Conservation (phyloP, 164 flowering plant species). For the Aristolochia contorta region DNA sequence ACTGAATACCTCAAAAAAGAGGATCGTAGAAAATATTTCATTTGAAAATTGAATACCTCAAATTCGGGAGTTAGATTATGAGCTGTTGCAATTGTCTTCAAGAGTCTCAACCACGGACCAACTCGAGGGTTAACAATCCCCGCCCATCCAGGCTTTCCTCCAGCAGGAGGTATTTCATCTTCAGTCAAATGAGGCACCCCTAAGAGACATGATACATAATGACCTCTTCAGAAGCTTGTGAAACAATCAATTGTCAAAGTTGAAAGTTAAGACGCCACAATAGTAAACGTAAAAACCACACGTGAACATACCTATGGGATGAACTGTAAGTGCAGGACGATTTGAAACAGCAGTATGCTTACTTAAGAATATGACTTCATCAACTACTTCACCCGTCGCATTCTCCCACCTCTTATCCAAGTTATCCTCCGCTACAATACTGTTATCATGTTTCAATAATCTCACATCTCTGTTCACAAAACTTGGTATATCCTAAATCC, state of each 20-base stretch:
- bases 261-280: neutral
- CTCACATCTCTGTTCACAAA: slow-evolving; percentile 48
- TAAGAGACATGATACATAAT: slow-evolving; percentile 10
- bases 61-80: slow-evolving; percentile 60
- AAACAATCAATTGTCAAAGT: neutral
- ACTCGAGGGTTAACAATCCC: slow-evolving; percentile 67
- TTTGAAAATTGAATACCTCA: slow-evolving; percentile 38
- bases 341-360: slow-evolving; percentile 75
- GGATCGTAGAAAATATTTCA: neutral
- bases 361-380: slow-evolving; percentile 74
- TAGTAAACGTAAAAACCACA: neutral
- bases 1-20: slow-evolving; percentile 57
- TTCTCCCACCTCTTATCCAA: slow-evolving; percentile 77
- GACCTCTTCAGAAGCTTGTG: neutral
- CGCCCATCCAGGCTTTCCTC: slow-evolving; percentile 83
- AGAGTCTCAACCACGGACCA: slow-evolving; percentile 60
- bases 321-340: slow-evolving; percentile 84
- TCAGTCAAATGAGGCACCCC: slow-evolving; percentile 64
- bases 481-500: slow-evolving; percentile 40
- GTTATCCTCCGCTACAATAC: slow-evolving; percentile 69
- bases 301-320: slow-evolving; percentile 63
- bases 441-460: slow-evolving; percentile 46
- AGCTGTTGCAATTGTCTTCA: slow-evolving; percentile 46
- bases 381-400: slow-evolving; percentile 58
- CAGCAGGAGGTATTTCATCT: slow-evolving; percentile 46